These are phyloP conservation scores for Populus hybrid DNA, from an alignment of 441 rosid species.

Conservation along the genomic window DNA sequence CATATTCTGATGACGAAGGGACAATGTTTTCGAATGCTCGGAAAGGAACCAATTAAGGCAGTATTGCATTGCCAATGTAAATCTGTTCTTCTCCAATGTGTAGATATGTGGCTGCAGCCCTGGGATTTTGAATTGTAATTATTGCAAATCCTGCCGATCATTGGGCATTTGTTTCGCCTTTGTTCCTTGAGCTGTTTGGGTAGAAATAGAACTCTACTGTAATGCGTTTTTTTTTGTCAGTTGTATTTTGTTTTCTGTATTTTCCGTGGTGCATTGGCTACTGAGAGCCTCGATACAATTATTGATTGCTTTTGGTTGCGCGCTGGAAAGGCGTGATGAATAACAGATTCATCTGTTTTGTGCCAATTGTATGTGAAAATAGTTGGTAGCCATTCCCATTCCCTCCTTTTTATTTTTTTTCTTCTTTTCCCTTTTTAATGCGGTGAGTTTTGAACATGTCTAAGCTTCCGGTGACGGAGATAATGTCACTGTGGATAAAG, in stretches of 20 bases:
- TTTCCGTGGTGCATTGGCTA: not conserved
- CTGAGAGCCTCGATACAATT: not conserved
- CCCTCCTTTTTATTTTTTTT: too few relatives aligned
- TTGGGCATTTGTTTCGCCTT: not conserved
- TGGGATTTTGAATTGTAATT: slow-evolving; percentile 38
- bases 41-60: slow-evolving; percentile 13
- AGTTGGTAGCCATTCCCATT: not conserved
- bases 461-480: not conserved
- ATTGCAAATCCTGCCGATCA: slow-evolving; percentile 14
- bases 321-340: not conserved
- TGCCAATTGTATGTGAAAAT: not conserved
- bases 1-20: slow-evolving; percentile 19
- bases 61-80: not conserved
- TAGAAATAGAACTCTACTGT: not conserved
- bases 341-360: not conserved
- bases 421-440: not conserved
- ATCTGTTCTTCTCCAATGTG: slow-evolving; percentile 16
- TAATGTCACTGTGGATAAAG: not conserved
- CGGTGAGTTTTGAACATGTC: not conserved
- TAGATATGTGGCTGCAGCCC: slow-evolving; percentile 31
- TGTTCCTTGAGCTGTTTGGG: not conserved
- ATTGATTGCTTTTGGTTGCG: not conserved
- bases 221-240: not conserved
- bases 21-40: not conserved
- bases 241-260: not conserved